Conservation (phyloP, 2,329 filamentous ascomycete genomes). For the Trichoderma sp. region DNA sequence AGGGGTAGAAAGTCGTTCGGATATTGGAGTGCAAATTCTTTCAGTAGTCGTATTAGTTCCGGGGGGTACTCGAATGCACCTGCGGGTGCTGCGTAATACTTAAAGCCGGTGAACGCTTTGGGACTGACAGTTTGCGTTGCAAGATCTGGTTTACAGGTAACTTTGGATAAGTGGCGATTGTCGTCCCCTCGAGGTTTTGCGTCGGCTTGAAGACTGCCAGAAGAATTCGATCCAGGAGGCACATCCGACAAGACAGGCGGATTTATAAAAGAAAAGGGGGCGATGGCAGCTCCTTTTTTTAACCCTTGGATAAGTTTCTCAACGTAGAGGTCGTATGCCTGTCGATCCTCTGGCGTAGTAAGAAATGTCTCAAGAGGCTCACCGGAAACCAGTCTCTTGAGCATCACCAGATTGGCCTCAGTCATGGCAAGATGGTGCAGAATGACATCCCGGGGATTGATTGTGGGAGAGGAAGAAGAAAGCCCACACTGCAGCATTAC, state of each 20-base stretch:
- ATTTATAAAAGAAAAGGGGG: neutral
- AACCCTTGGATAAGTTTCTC: neutral
- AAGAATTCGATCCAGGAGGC: neutral
- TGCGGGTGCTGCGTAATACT: too few species aligned
- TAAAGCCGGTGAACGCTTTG: too few species aligned
- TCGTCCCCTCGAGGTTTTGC: neutral
- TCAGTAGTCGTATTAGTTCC: neutral
- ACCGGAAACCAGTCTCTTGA: neutral
- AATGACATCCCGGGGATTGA: neutral
- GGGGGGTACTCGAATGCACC: neutral
- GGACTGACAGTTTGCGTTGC: neutral
- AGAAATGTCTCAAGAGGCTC: neutral
- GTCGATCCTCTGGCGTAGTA: neutral
- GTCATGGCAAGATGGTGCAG: neutral
- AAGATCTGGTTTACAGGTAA: neutral
- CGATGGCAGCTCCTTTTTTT: neutral
- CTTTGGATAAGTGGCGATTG: too few species aligned
- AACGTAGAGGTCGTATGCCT: neutral
- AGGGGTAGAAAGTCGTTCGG: neutral
- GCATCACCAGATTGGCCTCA: neutral
- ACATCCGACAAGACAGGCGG: neutral
- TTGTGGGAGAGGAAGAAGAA: neutral
- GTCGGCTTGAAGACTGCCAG: neutral
- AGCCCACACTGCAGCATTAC: neutral
- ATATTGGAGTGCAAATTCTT: neutral